Evolutionary conservation across 2,329 filamentous ascomycete genomes (phyloP).

Genomic region (Aspergillus awamori): DNA sequence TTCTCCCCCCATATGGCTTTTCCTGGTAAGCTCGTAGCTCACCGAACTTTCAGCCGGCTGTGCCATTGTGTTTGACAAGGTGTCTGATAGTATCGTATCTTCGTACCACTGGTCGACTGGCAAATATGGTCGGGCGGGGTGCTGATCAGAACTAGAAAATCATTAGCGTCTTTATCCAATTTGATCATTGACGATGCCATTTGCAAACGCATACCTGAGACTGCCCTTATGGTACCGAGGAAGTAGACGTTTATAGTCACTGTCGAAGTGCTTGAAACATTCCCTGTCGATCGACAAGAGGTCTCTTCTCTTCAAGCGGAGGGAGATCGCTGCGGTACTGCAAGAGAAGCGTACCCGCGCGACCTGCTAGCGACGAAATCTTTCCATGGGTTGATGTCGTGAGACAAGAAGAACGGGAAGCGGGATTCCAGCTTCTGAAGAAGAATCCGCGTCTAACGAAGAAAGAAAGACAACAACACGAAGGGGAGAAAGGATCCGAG

Average conservation of each 20-base stretch:
- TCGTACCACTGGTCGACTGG: neutral
- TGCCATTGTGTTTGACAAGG: slow-evolving; percentile 11
- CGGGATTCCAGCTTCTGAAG: neutral
- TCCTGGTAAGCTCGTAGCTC: slow-evolving; percentile 7
- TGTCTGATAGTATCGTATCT: neutral
- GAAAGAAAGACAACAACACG: neutral
- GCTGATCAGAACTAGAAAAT: neutral
- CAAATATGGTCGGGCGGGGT: neutral
- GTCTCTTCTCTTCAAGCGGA: neutral
- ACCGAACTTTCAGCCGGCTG: slow-evolving; percentile 1
- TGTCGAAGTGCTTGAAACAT: neutral
- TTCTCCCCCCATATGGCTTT: slow-evolving; percentile 1
- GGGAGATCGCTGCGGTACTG: neutral
- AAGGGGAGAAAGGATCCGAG: slow-evolving; percentile 3
- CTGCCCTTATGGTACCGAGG: neutral
- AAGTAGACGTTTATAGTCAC: neutral
- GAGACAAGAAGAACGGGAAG: neutral
- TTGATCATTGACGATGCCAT: neutral
- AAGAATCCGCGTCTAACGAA: neutral
- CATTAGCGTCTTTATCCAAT: neutral
- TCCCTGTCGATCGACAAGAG: neutral
- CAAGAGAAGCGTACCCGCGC: slow-evolving; percentile 1
- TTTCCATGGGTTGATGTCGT: neutral
- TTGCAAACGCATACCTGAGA: neutral
- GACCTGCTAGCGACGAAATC: neutral